Evolutionary conservation across 768 basidiomycete genomes (phyloP), one percentile per base, ranked within the genome.

Genomic region (Mycena filopes): DNA sequence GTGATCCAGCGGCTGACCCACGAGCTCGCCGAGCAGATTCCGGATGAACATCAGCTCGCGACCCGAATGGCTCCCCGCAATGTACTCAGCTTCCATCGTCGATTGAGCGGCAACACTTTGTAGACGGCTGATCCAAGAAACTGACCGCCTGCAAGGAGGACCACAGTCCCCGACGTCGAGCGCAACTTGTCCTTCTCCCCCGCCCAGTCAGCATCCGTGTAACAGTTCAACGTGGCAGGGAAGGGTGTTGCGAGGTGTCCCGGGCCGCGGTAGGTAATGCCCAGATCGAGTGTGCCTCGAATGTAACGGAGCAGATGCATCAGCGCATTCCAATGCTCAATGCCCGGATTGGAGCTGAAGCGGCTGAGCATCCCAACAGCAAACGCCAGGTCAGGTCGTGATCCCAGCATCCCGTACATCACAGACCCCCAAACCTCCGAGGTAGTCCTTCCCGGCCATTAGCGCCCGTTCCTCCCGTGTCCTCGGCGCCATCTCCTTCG

Each of bases 1-100:
- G 20, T 48, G 45, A 20, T 58, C 46, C 45, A 48, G 18, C 2
- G 33, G 45, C 2, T 2, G 0, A 4, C 25, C 56, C 31, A 58
- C 8, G 2, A 48, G 21, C 31, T 58, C 46, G 8, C 45, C 36
- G 8, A 48, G 33, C 23, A 15, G 56, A 26, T 58, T 36, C 23
- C 46, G 46, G 12, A 40, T 46, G 23, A 57, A 57, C 21, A 38
- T 47, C 5, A 57, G 29, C 13, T 56, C 55, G 16, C 55, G 20
- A 11, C 55, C 29, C 0, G 55, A 46, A n/a, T 46, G 55, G 29
- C 43, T 58, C 23, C 23, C 23, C 9, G 56, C 45, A 5, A 58
- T 40, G 23, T 58, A 58, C 13, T 58, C 46, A 0, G 56, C 56
- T 25, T 58, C 56, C 56, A 58, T 48, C 1, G 56, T 58, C 0